phyloP scores from a whole-genome alignment of 2,329 filamentous ascomycete species.

The Calonectria leucothoes region DNA sequence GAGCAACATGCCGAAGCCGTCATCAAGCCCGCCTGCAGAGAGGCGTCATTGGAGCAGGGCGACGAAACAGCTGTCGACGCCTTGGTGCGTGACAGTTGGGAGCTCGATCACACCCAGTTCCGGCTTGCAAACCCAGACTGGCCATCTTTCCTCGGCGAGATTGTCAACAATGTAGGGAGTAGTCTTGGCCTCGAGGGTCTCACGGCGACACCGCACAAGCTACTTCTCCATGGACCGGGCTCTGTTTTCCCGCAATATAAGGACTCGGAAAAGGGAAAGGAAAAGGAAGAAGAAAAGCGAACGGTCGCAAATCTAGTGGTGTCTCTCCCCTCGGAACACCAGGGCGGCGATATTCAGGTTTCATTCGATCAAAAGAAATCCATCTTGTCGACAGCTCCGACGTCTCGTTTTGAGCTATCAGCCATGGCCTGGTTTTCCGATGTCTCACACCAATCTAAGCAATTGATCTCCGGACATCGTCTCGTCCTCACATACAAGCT shows the following conservation, averaged over 20 bases:
- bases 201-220: slow-evolving; percentile 9
- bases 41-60: slow-evolving; percentile 12
- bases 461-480: slow-evolving; percentile 22
- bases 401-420: slow-evolving; percentile 23
- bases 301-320: slow-evolving; percentile 21
- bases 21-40: slow-evolving; percentile 18
- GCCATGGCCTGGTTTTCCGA: slow-evolving; percentile 28
- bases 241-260: slow-evolving; percentile 19
- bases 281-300: background rate
- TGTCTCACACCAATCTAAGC: slow-evolving; percentile 12
- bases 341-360: slow-evolving; percentile 21
- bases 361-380: slow-evolving; percentile 6
- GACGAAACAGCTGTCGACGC: slow-evolving; percentile 13
- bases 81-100: slow-evolving; percentile 17
- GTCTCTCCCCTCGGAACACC: slow-evolving; percentile 26
- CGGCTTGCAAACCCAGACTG: slow-evolving; percentile 15
- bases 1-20: background rate
- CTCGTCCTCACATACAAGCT: slow-evolving; percentile 29
- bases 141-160: background rate
- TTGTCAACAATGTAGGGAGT: background rate
- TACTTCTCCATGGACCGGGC: slow-evolving; percentile 25
- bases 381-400: slow-evolving; percentile 12
- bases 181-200: slow-evolving; percentile 4
- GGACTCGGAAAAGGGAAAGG: background rate
- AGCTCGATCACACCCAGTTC: slow-evolving; percentile 23